These are phyloP conservation scores for Prototheca cutis DNA, from an alignment of 163 green algal genomes.

Conservation along the genomic window DNA sequence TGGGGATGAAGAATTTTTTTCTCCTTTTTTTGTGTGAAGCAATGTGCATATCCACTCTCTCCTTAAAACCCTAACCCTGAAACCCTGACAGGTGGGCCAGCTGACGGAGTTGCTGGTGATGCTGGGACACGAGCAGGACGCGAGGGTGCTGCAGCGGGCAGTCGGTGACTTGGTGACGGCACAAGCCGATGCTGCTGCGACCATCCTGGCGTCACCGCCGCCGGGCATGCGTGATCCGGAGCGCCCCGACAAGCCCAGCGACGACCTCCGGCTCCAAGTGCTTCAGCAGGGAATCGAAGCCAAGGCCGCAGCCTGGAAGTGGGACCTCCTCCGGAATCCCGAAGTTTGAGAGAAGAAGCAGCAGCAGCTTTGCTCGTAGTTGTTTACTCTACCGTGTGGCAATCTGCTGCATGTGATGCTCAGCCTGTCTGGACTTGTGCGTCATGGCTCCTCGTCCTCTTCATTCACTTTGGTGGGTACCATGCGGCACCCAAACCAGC, in stretches of 20 bases:
- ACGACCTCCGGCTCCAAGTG: constrained; percentile 32
- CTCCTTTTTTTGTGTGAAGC: too few species aligned
- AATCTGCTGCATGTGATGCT: too few species aligned
- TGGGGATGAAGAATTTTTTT: too few species aligned
- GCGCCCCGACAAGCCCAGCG: constrained; percentile 34
- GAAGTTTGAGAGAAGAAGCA: too few species aligned
- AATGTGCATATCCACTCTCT: too few species aligned
- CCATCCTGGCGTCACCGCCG: constrained; percentile 34
- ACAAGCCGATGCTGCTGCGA: constrained; percentile 21
- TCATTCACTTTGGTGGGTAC: too few species aligned
- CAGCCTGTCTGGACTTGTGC: too few species aligned
- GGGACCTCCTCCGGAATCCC: constrained; percentile 47
- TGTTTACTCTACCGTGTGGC: too few species aligned
- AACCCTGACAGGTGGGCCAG: constrained; percentile 16
- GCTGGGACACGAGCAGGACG: constrained; percentile 39
- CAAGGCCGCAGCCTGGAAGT: constrained; percentile 37
- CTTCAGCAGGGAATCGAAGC: not conserved
- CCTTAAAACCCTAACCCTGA: too few species aligned
- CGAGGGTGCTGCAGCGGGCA: constrained; percentile 29
- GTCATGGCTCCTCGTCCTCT: too few species aligned
- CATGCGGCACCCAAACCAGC: too few species aligned
- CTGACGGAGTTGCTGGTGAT: constrained; percentile 49
- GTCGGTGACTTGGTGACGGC: constrained; percentile 20
- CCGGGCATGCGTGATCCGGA: constrained; percentile 8
- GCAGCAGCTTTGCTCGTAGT: too few species aligned